Base-by-base conservation (phyloP, 2,329 filamentous ascomycete genomes). In the Talaromyces marneffei region DNA sequence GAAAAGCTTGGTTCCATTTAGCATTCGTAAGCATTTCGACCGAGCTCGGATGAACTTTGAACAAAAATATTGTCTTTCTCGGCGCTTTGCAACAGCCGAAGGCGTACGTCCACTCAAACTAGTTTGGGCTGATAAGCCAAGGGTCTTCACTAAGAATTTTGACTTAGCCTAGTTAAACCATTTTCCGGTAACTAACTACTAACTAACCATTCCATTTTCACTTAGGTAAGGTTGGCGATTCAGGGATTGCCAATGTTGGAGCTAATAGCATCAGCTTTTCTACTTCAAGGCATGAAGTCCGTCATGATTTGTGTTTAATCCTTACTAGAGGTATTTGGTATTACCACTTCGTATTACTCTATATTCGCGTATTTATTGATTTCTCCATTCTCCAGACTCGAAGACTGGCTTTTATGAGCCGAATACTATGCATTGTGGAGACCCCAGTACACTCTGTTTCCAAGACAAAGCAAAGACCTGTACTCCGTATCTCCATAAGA, bases 1-100 rank as follows among this genome's bases (percentile, higher is more conserved):
- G 52, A 37, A 55, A 55, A 55, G 52, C 52, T 55, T 55, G 40
- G 52, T 55, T 25, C 25, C 35, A 20, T 55, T 55, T 55, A 33
- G 52, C 52, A 27, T 40, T 39, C 6, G 12, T 23, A 40, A 55
- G 33, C 52, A 37, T 35, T 55, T 25, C 10, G 16, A n/a, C 27
- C 29, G 7, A 29, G 18, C 20, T 52, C 29, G 29, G 16, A 4
- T 33, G n/a, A 52, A 52, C 29, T 31, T 14, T 33, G 10, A 52
- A 9, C n/a, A 18, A 16, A n/a, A 14, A 4, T 10, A 12, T 23
- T 14, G 27, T 18, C 29, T 16, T 35, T 20, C 23, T 14, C 48
- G 29, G 46, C 14, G 27, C 14, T n/a, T 29, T 29, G 14, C 9
- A 29, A 25, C 44, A 48, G 44, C n/a, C n/a, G 27, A 52, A 4